Evolutionary conservation across 148 eudicot species (phyloP), one percentile per base, ranked within the genome.

Genomic region (Hydrangea macrophylla): DNA sequence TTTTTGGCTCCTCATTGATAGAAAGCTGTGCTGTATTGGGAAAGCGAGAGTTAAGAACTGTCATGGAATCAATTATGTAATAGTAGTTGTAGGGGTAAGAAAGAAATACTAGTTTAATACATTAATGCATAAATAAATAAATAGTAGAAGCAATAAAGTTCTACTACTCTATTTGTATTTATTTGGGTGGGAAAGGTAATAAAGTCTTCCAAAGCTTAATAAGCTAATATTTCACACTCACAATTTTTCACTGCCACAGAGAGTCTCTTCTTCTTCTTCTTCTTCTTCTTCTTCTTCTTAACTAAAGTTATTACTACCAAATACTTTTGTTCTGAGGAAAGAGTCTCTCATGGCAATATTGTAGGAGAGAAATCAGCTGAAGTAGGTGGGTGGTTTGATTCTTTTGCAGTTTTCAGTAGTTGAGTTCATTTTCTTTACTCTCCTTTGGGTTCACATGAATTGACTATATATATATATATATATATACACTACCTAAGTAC

Each of bases 321-420:
- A 58, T 28, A 6, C 20, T 56, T 56, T 13, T 15, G 35, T 5
- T 18, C 23, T 6, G 36, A 28, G 36, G 35, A 37, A 30, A 35
- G 13, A 56, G 32, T 26, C 32, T 60, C 11, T 62, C 24, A 63
- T 44, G 67, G 35, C 35, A 63, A 40, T 26, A n/a, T n/a, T n/a
- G 67, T 63, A 26, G 53, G 55, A 40, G 51, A 44, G 53, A 40
- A 28, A 36, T 62, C 33, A 12, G 55, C n/a, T 44, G 55, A 45
- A 64, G 55, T 28, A 64, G 36, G 65, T 61, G 50, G 42, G 65
- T 37, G 8, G 30, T 24, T 45, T 28, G 12, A 44, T 64, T 64
- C 32, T 64, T 28, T 1, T 0, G n/a, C n/a, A n/a, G 12, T 27
- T 17, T 45, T n/a, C 2, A 7, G 13, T 45, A 28, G 33, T 7